phyloP scores from a whole-genome alignment of 768 basidiomycete genomes.

The Amanita rimosa region DNA sequence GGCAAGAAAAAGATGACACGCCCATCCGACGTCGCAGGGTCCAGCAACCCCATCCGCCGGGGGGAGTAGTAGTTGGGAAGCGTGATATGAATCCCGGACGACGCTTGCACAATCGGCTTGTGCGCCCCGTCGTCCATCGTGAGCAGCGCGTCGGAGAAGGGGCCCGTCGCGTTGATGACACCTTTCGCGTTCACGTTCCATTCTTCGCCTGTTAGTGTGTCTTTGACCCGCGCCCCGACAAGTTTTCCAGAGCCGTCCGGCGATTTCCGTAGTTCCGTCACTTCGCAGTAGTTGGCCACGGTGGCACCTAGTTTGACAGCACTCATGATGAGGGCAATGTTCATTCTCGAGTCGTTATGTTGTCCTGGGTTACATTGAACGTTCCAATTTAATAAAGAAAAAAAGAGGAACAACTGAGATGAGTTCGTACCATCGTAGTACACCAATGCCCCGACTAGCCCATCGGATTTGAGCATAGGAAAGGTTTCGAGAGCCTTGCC shows the following conservation, averaged over 20 bases:
- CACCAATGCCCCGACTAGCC: conserved; percentile 88
- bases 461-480: conserved; percentile 91
- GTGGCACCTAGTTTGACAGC: conserved; percentile 87
- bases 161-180: conserved; percentile 94
- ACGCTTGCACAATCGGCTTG: conserved; percentile 83
- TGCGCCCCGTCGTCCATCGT: conserved; percentile 68
- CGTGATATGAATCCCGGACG: conserved; percentile 91
- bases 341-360: conserved; percentile 99
- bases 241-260: conserved; percentile 56
- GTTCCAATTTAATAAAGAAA: no score
- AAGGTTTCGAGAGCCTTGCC: conserved; percentile 90
- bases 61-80: conserved; percentile 97
- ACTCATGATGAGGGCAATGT: conserved; percentile 88
- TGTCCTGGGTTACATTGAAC: no score
- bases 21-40: conserved; percentile 91
- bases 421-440: conserved; percentile 96
- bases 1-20: conserved; percentile 99
- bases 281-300: conserved; percentile 85
- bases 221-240: conserved; percentile 64
- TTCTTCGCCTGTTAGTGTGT: conserved; percentile 73
- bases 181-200: conserved; percentile 83
- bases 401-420: conserved; percentile 18
- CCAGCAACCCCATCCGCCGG: conserved; percentile 87
- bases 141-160: conserved; percentile 81
- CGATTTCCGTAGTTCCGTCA: conserved; percentile 70